Conservation (phyloP, 305 asterid genomes). For the Plantago lanceolata region DNA sequence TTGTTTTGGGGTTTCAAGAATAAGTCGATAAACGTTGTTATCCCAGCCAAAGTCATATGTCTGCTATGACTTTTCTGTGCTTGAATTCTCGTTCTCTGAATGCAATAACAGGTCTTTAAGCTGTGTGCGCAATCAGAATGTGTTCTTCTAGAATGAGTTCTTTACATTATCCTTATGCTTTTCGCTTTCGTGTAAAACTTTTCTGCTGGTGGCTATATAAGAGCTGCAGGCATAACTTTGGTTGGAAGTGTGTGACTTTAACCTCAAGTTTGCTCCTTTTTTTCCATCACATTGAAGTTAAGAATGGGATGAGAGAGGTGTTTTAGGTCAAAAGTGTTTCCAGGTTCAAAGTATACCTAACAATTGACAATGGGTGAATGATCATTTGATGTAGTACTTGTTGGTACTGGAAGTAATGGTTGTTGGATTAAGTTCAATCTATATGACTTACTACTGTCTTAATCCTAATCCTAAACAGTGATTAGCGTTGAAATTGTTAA, state of each 20-base stretch:
- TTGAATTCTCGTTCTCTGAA: no score
- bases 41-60: neutral
- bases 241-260: neutral
- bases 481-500: slow-evolving; percentile 5
- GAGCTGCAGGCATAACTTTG: neutral
- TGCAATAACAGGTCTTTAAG: no score
- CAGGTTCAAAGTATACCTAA: slow-evolving; percentile 9
- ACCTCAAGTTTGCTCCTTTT: neutral
- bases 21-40: no score
- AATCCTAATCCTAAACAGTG: neutral
- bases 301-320: neutral
- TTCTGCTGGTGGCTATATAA: neutral
- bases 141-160: neutral
- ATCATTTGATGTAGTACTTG: neutral
- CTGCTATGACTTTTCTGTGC: neutral
- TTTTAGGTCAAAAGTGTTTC: slow-evolving; percentile 1
- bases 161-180: neutral
- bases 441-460: neutral
- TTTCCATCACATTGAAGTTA: neutral
- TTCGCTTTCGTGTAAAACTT: neutral
- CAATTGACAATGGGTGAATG: slow-evolving; percentile 6
- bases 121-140: no score
- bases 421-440: slow-evolving; percentile 4
- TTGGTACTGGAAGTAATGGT: slow-evolving; percentile 6
- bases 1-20: neutral